Conservation (phyloP, 2,329 filamentous ascomycete species). For the Aureobasidium mangrovei region DNA sequence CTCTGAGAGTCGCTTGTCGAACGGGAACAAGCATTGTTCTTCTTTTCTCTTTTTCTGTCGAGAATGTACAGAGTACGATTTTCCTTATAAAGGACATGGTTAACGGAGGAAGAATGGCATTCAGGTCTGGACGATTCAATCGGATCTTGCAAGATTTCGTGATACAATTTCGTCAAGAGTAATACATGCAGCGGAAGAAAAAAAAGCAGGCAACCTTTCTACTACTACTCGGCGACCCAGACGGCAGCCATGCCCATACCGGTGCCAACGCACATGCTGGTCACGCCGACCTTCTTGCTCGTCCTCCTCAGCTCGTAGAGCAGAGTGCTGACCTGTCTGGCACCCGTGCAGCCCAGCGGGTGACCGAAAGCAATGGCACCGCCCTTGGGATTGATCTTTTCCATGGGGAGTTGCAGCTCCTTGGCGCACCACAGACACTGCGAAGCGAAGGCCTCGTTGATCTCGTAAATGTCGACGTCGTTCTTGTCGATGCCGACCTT, state of each 20-base stretch:
- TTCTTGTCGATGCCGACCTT: constrained; percentile 79
- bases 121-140: no score
- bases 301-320: constrained; percentile 82
- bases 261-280: constrained; percentile 93
- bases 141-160: not conserved
- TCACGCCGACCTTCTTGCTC: constrained; percentile 77
- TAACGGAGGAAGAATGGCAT: no score
- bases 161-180: not conserved
- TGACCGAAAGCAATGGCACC: constrained; percentile 92
- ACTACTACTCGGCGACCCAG: constrained; percentile 80
- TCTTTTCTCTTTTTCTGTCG: no score
- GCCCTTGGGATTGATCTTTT: constrained; percentile 96
- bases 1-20: no score
- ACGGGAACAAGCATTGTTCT: no score
- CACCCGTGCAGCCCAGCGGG: constrained; percentile 88
- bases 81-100: no score
- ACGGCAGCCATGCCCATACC: constrained; percentile 92
- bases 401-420: constrained; percentile 69
- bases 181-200: not conserved
- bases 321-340: constrained; percentile 85
- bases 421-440: constrained; percentile 93
- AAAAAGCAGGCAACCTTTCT: not conserved
- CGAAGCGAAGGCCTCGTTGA: constrained; percentile 96
- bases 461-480: constrained; percentile 95
- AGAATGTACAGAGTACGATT: no score